These are phyloP conservation scores for Auricularia heimuer DNA, from an alignment of 768 basidiomycete species.

Conservation along the genomic window DNA sequence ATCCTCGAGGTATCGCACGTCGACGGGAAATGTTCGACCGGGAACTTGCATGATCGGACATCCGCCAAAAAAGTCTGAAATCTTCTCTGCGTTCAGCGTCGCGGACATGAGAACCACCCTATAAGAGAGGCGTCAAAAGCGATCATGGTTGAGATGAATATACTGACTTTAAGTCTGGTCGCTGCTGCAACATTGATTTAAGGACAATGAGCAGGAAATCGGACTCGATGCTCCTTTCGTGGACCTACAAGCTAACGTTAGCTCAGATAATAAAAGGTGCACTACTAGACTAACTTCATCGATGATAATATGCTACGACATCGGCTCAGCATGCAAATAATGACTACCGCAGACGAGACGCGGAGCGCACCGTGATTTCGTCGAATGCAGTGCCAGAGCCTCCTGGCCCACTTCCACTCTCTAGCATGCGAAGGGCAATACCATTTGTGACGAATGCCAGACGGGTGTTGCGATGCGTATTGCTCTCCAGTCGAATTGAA, in stretches of 20 bases:
- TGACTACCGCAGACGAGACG: not conserved
- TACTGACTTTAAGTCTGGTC: conserved; percentile 74
- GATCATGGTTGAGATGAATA: not conserved
- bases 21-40: conserved; percentile 91
- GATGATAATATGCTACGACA: conserved; percentile 75
- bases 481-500: conserved; percentile 86
- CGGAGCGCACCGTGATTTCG: conserved; percentile 72
- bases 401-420: conserved; percentile 60
- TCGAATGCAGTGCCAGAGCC: conserved; percentile 78
- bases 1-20: conserved; percentile 79
- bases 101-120: conserved; percentile 96
- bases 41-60: conserved; percentile 78
- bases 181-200: conserved; percentile 65
- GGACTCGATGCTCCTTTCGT: conserved; percentile 94
- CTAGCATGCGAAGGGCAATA: conserved; percentile 95
- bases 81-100: conserved; percentile 84
- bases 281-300: conserved; percentile 56
- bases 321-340: no score
- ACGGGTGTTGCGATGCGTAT: conserved; percentile 67
- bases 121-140: not conserved
- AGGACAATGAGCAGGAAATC: conserved; percentile 94
- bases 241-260: conserved; percentile 43
- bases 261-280: not conserved
- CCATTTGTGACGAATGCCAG: conserved; percentile 87
- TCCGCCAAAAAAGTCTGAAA: conserved; percentile 80